Base-by-base conservation (phyloP, 495 filamentous ascomycete species). In the Cercophora scortea region DNA sequence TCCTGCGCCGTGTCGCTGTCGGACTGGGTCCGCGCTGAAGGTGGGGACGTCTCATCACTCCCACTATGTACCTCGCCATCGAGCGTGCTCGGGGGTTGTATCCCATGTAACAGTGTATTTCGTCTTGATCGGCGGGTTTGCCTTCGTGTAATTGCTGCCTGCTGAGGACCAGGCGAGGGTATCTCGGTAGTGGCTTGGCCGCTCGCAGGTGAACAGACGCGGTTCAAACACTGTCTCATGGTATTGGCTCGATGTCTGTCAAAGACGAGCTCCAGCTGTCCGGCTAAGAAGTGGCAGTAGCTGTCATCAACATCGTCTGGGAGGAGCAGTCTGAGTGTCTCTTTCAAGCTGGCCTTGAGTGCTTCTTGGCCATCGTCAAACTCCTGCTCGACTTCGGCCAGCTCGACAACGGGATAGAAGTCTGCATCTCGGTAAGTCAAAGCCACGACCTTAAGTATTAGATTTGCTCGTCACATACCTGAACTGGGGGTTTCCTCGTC, bases 231-330 rank as follows among this genome's bases (percentile, higher is more conserved):
- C 32, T 62, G 50, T 18, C 56, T 54, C 39, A 61, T 52, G 32
- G 59, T 45, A 25, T 65, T 61, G 7, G 60, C 64, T 1, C 52
- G 53, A 39, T 67, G 62, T 0, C 53, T 62, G 15, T 67, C 60
- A 13, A 63, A 61, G n/a, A 64, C 60, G 0, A 67, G 50, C 6
- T 59, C 62, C 15, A 67, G 52, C 40, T 67, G 64, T 0, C 60
- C 57, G 0, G 62, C 47, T 9, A 67, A 47, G 35, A 67, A 67
- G 15, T 38, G 43, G 39, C 60, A 59, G 46, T 61, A 67, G 32
- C 56, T 36, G 25, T 55, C 49, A 6, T 65, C 62, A 10, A 61
- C 44, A 10, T 13, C 40, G 11, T 16, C 32, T 4, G 64, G 62
- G 8, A 65, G 50, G 0, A 67, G 44, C 9, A 67, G 57, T 9